phyloP scores from a whole-genome alignment of 805 yeast species.

The Suhomyces sp. region DNA sequence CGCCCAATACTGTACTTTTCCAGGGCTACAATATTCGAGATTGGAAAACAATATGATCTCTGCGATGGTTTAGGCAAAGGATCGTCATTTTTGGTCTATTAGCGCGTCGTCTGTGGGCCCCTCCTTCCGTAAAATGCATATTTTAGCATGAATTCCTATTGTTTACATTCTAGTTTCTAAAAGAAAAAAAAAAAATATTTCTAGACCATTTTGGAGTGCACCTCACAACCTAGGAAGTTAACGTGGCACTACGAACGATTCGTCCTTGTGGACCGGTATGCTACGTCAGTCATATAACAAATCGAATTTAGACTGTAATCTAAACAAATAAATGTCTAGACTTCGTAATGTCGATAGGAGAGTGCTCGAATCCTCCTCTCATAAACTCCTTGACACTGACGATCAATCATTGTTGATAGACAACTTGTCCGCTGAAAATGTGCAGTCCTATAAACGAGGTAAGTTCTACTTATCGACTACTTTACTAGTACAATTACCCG shows the following conservation, averaged over 20 bases:
- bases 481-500: conserved; percentile 16
- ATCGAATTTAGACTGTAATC: not conserved
- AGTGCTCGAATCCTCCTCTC: conserved; percentile 17
- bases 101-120: conserved; percentile 1
- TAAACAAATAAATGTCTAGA: conserved; percentile 15
- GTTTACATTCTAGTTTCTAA: not conserved
- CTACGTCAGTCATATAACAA: not conserved
- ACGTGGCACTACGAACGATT: not conserved
- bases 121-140: not conserved
- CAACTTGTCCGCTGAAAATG: conserved; percentile 14
- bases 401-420: conserved; percentile 22
- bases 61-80: not conserved
- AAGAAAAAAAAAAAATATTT: not conserved
- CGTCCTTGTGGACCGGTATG: not conserved
- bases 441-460: conserved; percentile 6
- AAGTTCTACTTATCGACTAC: conserved; percentile 10
- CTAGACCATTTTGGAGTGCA: not conserved
- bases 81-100: not conserved
- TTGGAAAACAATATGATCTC: not conserved
- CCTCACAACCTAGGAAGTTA: not conserved
- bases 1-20: not conserved
- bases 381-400: conserved; percentile 16
- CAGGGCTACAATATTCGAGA: not conserved
- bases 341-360: conserved; percentile 20
- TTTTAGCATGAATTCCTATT: not conserved